Base-by-base conservation (phyloP, 768 basidiomycete species). In the Hemileccinum impolitum region DNA sequence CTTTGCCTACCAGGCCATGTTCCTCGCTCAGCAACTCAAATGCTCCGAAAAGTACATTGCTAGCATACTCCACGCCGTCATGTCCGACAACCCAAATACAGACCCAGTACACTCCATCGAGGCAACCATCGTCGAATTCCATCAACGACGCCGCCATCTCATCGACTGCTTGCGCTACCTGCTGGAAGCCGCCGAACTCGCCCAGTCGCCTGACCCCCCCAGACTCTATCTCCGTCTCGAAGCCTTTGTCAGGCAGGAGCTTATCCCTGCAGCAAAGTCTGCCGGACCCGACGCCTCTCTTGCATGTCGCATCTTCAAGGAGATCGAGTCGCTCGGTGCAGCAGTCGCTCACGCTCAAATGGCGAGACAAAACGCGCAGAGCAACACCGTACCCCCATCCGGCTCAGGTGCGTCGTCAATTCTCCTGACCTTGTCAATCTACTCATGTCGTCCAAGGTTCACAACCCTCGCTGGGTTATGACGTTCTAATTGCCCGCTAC, bases 21-120 rank as follows among this genome's bases (percentile, higher is more conserved):
- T 90, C 67, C 79, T 94, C 47, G 81, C 93, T 0, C 82, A 87
- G 61, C 81, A 90, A 47, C 83, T 96, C 45, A 76, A 81, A 58
- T 82, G 82, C 55, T 94, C 93, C 12, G 93, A 95, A 70, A 81
- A 84, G 57, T 83, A 88, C 66, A 70, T 84, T 43, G 88, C 91
- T 4, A 74, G 74, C 18, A 77, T 91, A 15, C 72, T 91, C 39
- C 80, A 87, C 50, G 69, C 77, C 18, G 74, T 86, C 36, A 83
- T 84, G 70, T 58, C 76, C 1, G 70, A 76, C 51, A 82, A 84
- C 58, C 84, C 88, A 0, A 89, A 90, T 54, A 70, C 85, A 14
- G 71, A 67, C 3, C 70, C 79, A 5, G 74, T 80, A 2, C 74
- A 71, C 47, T 79, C 73, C 43, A 72, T 90, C 28, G 90, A 93